A percentile compares a stretch with the other conserved stretches of the same genome.
phyloP scores from a whole-genome alignment of 2,329 filamentous ascomycete genomes.

The Didymella segeticola region DNA sequence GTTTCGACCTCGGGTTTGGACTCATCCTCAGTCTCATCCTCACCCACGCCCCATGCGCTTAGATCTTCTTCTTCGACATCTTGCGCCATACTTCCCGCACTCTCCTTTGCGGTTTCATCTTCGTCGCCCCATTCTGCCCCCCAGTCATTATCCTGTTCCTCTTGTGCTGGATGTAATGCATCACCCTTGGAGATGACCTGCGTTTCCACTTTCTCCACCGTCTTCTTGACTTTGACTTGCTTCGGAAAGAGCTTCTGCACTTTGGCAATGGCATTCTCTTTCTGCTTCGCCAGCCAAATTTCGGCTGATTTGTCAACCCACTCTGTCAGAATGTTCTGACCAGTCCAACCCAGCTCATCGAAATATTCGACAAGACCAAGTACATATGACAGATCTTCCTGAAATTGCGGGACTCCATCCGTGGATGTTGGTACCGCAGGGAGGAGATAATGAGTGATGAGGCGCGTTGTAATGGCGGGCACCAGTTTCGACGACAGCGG shows the following conservation, averaged over 20 bases:
- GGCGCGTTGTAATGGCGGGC: slow-evolving; percentile 68
- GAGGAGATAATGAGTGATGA: slow-evolving; percentile 78
- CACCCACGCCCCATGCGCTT: slow-evolving; percentile 57
- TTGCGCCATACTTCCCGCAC: background rate
- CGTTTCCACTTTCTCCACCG: slow-evolving; percentile 84
- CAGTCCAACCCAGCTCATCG: slow-evolving; percentile 67
- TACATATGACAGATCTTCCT: slow-evolving; percentile 71
- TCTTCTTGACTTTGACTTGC: slow-evolving; percentile 70
- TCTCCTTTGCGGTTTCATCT: slow-evolving; percentile 23
- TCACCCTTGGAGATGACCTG: slow-evolving; percentile 77
- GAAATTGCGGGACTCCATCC: slow-evolving; percentile 73
- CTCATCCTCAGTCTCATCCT: slow-evolving; percentile 41
- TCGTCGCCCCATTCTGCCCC: slow-evolving; percentile 79
- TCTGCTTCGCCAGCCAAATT: slow-evolving; percentile 85
- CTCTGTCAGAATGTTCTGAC: slow-evolving; percentile 68
- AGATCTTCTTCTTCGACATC: slow-evolving; percentile 56
- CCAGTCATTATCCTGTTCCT: slow-evolving; percentile 69
- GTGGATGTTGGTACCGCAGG: slow-evolving; percentile 78
- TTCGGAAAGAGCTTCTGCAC: slow-evolving; percentile 72
- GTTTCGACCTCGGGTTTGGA: slow-evolving; percentile 28
- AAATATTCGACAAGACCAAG: slow-evolving; percentile 69
- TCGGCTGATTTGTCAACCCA: slow-evolving; percentile 83
- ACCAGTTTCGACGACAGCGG: slow-evolving; percentile 74
- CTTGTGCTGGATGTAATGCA: slow-evolving; percentile 64
- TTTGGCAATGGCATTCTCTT: slow-evolving; percentile 77